A percentile compares a stretch with the other conserved stretches of the same genome.
These are phyloP conservation scores for Zarea fungicola DNA, from an alignment of 2,329 filamentous ascomycete species.

Conservation along the genomic window DNA sequence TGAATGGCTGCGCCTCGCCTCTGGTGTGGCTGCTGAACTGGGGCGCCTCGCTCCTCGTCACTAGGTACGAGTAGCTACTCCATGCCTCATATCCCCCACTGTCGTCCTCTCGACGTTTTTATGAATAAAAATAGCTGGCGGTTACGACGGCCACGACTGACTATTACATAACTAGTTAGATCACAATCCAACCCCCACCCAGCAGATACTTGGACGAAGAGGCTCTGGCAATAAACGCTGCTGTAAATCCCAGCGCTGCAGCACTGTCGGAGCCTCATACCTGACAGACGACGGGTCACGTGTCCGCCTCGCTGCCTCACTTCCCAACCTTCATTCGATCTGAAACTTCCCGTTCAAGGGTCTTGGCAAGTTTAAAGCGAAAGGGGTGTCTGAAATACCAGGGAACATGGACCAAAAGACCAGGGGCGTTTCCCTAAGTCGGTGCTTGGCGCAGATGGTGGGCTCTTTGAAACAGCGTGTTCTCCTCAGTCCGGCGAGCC, in stretches of 20 bases:
- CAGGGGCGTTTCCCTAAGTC: not conserved
- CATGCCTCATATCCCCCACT: not conserved
- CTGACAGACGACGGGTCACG: not conserved
- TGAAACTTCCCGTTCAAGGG: constrained; percentile 5
- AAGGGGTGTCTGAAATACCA: not conserved
- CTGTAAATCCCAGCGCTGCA: too few species aligned
- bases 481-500: too few species aligned
- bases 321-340: not conserved
- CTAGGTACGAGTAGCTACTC: too few species aligned
- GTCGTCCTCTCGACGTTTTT: not conserved
- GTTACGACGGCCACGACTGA: constrained; percentile 5
- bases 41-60: too few species aligned
- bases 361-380: too few species aligned
- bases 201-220: too few species aligned
- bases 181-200: not conserved
- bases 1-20: constrained; percentile 6
- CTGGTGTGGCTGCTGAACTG: too few species aligned
- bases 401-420: not conserved
- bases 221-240: too few species aligned
- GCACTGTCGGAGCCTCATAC: too few species aligned
- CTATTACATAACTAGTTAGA: not conserved
- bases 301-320: not conserved
- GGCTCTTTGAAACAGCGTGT: constrained; percentile 2
- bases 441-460: not conserved
- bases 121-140: not conserved